Percentiles rank a stretch among this genome's conserved stretches.
Conservation (phyloP, 2,329 filamentous ascomycete genomes). For the Juglanconis oblonga region DNA sequence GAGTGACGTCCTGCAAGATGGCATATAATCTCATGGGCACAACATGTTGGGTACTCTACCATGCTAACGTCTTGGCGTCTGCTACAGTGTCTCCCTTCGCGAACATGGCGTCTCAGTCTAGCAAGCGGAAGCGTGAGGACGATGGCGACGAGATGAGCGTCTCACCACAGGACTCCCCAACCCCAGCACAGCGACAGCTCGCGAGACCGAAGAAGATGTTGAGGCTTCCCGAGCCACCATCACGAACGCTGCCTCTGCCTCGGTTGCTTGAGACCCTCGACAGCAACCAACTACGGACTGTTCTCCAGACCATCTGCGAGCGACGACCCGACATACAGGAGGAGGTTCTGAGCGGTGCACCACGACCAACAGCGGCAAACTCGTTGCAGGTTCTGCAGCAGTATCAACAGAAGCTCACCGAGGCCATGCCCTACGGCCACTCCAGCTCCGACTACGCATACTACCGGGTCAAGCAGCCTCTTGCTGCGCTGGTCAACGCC, state of each 20-base stretch:
- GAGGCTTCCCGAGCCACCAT: slow-evolving; percentile 41
- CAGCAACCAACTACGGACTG: slow-evolving; percentile 74
- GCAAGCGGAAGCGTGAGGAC: slow-evolving; percentile 85
- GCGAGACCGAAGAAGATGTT: slow-evolving; percentile 63
- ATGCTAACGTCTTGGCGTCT: slow-evolving; percentile 19
- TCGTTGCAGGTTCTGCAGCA: slow-evolving; percentile 76
- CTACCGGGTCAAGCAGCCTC: slow-evolving; percentile 80
- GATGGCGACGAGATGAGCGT: slow-evolving; percentile 89
- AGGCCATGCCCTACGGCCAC: slow-evolving; percentile 82
- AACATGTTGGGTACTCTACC: background rate
- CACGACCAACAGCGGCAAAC: slow-evolving; percentile 79
- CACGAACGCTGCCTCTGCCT: slow-evolving; percentile 41
- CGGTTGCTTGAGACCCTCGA: slow-evolving; percentile 94
- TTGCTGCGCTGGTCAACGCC: slow-evolving; percentile 80
- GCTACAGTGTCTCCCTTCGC: slow-evolving; percentile 47
- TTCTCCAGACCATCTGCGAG: slow-evolving; percentile 89
- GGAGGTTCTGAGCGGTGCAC: slow-evolving; percentile 80
- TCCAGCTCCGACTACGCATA: slow-evolving; percentile 90
- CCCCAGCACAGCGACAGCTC: slow-evolving; percentile 66
- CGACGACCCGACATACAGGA: slow-evolving; percentile 80
- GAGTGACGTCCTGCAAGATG: background rate
- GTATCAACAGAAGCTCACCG: slow-evolving; percentile 76
- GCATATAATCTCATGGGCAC: background rate
- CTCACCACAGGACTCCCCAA: slow-evolving; percentile 80
- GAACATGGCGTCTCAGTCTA: slow-evolving; percentile 44